Evolutionary conservation across 495 filamentous ascomycete species (phyloP), one percentile per base, ranked within the genome.

Genomic region (Pyrenula massariospora): DNA sequence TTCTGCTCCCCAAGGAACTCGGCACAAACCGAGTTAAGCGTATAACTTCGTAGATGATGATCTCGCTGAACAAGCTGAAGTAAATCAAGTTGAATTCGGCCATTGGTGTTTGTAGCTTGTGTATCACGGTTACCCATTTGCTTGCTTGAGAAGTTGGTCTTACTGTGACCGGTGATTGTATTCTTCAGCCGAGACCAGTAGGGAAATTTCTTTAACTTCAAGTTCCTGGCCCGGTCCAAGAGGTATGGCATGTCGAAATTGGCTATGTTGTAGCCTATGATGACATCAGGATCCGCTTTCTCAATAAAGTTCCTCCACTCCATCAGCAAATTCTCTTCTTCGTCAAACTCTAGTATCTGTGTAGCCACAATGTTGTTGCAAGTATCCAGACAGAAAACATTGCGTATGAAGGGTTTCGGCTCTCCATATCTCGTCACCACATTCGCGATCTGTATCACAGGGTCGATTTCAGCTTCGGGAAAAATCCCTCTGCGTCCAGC

Each of bases 161-260:
- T 81, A 59, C 82, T 94, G 1, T 82, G 71, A 12, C 80, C 70
- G 0, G 92, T 90, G 60, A 68, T 77, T 8, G 79, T 74, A 12
- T 72, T 81, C 48, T 74, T 80, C 53, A 95, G 67, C 58, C 93
- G 77, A 1, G 91, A 86, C 88, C 87, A 95, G 69, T 82, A 90
- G 1, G 91, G 84, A 59, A 99, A 99, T 0, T 72, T 71, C 0
- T 57, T 60, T 53, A 84, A 82, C 57, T 91, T 92, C 11, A 99
- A 73, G 63, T 94, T 82, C 57, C 82, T 87, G 20, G 93, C 93
- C 20, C 93, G 84, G 23, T 96, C 87, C 20, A 99, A 78, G 2
- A 99, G 81, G 65, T 99, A 99, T 2, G 93, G 91, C 61, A 99
- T 96, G 72, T 99, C 93, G 72, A 99, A 99, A 70, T 99, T 99